Evolutionary conservation across 768 basidiomycete species (phyloP).

Genomic region (button mushroom (Agaricus bisporus)): DNA sequence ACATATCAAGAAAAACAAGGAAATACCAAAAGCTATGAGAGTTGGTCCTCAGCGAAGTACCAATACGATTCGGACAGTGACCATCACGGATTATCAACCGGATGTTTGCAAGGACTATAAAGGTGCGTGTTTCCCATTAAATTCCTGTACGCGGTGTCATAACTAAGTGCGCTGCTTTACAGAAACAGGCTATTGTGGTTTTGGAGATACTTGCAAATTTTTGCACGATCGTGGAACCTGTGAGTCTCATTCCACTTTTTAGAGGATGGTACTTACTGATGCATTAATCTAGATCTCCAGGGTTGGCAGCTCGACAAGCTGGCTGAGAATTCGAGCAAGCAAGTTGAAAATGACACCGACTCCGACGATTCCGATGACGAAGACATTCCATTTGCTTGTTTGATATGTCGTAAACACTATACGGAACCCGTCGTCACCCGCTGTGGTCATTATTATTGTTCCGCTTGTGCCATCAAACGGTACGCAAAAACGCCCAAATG

Average conservation of each 20-base stretch:
- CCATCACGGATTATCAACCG: slow-evolving; percentile 95
- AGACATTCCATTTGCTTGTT: slow-evolving; percentile 96
- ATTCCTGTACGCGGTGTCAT: not conserved
- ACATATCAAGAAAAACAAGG: slow-evolving; percentile 77
- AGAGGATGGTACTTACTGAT: slow-evolving; percentile 5
- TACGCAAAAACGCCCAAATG: slow-evolving; percentile 95
- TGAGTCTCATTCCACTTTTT: slow-evolving; percentile 32
- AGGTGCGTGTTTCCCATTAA: slow-evolving; percentile 53
- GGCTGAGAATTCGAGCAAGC: slow-evolving; percentile 67
- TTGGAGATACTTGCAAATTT: slow-evolving; percentile 99
- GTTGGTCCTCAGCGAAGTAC: slow-evolving; percentile 72
- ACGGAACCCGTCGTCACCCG: slow-evolving; percentile 94
- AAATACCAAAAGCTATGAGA: slow-evolving; percentile 84
- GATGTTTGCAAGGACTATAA: slow-evolving; percentile 99
- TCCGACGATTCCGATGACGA: slow-evolving; percentile 68
- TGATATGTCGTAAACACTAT: slow-evolving; percentile 92
- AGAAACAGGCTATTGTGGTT: slow-evolving; percentile 99
- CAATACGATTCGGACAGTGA: slow-evolving; percentile 88
- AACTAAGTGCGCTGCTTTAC: slow-evolving; percentile 11
- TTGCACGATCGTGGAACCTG: slow-evolving; percentile 96
- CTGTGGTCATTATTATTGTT: slow-evolving; percentile 96
- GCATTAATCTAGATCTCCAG: slow-evolving; percentile 61
- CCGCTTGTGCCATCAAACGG: slow-evolving; percentile 90
- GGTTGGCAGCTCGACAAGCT: slow-evolving; percentile 99
- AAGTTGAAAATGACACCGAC: slow-evolving; percentile 55